Percentiles rank a stretch among this genome's conserved stretches.
Conservation (phyloP, 768 basidiomycete species). For the Russula olivacea region DNA sequence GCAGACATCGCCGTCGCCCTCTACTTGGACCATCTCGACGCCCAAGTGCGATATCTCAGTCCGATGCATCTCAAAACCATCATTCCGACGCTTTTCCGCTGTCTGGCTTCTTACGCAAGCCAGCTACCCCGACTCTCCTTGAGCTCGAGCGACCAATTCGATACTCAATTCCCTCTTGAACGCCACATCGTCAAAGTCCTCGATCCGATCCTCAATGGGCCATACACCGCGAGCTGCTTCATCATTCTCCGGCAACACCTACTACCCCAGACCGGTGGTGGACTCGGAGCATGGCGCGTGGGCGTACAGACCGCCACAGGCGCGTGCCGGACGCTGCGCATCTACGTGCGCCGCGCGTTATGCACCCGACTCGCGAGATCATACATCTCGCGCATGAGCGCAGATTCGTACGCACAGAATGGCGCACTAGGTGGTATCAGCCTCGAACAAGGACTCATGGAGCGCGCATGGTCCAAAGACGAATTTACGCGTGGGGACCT, state of each 20-base stretch:
- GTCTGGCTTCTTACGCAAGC: slow-evolving; percentile 55
- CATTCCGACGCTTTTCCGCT: slow-evolving; percentile 69
- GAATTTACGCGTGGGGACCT: slow-evolving; percentile 65
- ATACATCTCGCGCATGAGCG: slow-evolving; percentile 51
- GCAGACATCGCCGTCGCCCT: slow-evolving; percentile 58
- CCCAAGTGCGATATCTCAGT: slow-evolving; percentile 54
- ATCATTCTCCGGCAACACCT: slow-evolving; percentile 54
- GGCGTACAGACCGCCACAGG: slow-evolving; percentile 30
- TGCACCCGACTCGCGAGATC: slow-evolving; percentile 58
- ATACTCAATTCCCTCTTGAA: slow-evolving; percentile 38
- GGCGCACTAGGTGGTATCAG: slow-evolving; percentile 56
- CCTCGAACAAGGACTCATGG: slow-evolving; percentile 58
- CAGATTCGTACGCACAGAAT: slow-evolving; percentile 49
- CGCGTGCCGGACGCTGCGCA: slow-evolving; percentile 48
- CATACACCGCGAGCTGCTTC: slow-evolving; percentile 61
- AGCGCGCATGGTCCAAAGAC: slow-evolving; percentile 67
- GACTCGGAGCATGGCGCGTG: slow-evolving; percentile 19
- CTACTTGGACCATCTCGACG: slow-evolving; percentile 58
- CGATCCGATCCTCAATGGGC: slow-evolving; percentile 53
- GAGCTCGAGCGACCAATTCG: slow-evolving; percentile 34
- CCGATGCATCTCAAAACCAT: slow-evolving; percentile 49
- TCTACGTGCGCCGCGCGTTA: slow-evolving; percentile 57
- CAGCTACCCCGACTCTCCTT: slow-evolving; percentile 66
- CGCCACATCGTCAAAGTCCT: slow-evolving; percentile 53
- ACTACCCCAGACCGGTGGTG: slow-evolving; percentile 39